These are phyloP conservation scores for Alternaria panax DNA, from an alignment of 2,329 filamentous ascomycete genomes.

Conservation along the genomic window DNA sequence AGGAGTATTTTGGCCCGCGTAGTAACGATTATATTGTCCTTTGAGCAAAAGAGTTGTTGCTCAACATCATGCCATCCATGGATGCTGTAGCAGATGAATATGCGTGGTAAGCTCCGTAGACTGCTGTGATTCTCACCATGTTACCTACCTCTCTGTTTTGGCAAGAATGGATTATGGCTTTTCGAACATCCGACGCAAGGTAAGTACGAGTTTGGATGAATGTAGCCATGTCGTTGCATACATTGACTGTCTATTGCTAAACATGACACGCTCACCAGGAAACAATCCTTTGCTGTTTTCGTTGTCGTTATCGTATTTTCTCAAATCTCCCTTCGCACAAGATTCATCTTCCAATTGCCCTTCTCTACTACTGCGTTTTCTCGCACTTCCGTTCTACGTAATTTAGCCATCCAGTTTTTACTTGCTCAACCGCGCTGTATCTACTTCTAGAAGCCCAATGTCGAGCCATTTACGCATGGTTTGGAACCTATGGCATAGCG, in stretches of 20 bases:
- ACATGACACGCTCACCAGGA: not conserved
- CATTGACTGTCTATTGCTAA: not conserved
- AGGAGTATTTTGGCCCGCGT: too few relatives aligned
- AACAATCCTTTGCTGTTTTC: too few relatives aligned
- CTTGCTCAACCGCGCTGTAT: too few relatives aligned
- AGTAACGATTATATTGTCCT: too few relatives aligned
- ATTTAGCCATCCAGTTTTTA: too few relatives aligned
- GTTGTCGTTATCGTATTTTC: not conserved
- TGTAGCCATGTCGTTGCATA: not conserved
- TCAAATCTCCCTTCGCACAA: not conserved
- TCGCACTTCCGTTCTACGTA: too few relatives aligned
- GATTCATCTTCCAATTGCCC: too few relatives aligned
- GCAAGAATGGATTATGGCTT: not conserved
- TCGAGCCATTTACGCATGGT: not conserved
- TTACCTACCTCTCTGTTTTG: not conserved
- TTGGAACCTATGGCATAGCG: not conserved
- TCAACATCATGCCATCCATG: not conserved
- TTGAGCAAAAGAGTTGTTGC: not conserved
- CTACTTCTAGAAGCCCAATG: too few relatives aligned
- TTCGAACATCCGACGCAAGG: not conserved
- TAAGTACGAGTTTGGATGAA: not conserved
- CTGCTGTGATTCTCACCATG: not conserved
- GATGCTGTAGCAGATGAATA: not conserved
- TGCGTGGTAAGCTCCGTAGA: not conserved
- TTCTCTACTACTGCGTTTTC: too few relatives aligned